Evolutionary conservation across 2,329 filamentous ascomycete species (phyloP), one percentile per base, ranked within the genome.

Genomic region (Mycosphaerella arachidis): DNA sequence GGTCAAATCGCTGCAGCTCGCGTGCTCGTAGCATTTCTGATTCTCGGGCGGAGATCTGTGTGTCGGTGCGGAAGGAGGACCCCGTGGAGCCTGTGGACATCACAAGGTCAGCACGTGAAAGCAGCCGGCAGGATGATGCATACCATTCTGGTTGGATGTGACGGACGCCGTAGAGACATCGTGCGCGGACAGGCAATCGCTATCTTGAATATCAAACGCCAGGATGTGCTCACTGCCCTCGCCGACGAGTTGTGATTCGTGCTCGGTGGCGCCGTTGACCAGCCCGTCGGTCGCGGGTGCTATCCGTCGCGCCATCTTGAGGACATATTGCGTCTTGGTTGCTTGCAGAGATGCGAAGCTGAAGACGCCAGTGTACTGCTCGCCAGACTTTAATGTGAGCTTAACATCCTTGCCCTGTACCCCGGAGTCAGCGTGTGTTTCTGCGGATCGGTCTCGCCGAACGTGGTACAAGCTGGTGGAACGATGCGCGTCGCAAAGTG

Each of bases 31-130:
- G 81, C 50, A 82, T 77, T 20, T 63, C 58, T 6, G 64, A 55
- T 64, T 87, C 84, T 68, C 83, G 84, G 65, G 89, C 89, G 7
- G 92, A 94, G 64, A 97, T 97, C 70, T 94, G 91, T 35, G 85
- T 81, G 72, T 97, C 93, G 27, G 93, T 97, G 64, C 89, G 87
- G 77, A 97, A 97, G 27, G 81, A 83, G 59, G 83, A 77, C 46
- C 85, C 79, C 67, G 83, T 82, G 10, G 67, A 65, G 63, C 89
- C 90, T 94, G 64, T n/a, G 1, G 7, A 27, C 4, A n/a, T 29
- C 51, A 30, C 50, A 6, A 61, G 31, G 59, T 67, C 51, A 70
- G 68, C 40, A 58, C 16, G 37, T 16, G 33, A 7, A 16, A 8
- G 8, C 10, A 43, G 30, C 20, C 20, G 8, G 20, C 18, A 16